These are phyloP conservation scores for Nannochloris sp. DNA, from an alignment of 139 green algal genomes.

Conservation along the genomic window DNA sequence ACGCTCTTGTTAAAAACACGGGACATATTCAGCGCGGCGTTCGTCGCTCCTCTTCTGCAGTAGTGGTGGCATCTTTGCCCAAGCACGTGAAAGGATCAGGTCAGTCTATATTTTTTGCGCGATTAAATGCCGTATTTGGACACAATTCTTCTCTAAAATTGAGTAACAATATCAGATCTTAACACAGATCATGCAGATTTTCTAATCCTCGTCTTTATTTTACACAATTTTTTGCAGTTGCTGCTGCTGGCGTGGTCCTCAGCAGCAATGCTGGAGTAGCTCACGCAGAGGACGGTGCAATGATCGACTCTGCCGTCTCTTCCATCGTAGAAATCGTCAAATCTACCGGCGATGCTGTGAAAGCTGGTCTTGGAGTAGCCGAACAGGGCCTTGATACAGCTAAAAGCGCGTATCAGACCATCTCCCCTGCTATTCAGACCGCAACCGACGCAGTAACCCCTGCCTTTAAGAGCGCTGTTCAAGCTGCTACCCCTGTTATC, in stretches of 20 bases:
- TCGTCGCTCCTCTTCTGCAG: too few relatives aligned
- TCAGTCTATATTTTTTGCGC: too few relatives aligned
- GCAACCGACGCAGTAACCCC: conserved; percentile 35
- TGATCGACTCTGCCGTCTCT: conserved; percentile 12
- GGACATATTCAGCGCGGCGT: too few relatives aligned
- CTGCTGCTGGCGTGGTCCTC: background rate
- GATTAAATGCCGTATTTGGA: too few relatives aligned
- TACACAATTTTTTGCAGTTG: background rate
- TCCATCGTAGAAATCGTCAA: conserved; percentile 15
- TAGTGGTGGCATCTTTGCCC: too few relatives aligned
- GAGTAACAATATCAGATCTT: too few relatives aligned
- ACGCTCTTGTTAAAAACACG: too few relatives aligned
- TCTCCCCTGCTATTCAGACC: conserved; percentile 52
- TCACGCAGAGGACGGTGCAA: background rate
- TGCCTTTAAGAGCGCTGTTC: conserved; percentile 27
- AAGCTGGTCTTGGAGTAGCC: conserved; percentile 22
- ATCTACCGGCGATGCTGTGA: conserved; percentile 15
- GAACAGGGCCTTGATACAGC: conserved; percentile 11
- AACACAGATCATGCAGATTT: background rate
- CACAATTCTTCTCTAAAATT: too few relatives aligned
- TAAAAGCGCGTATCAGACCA: conserved; percentile 13
- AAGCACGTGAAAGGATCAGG: too few relatives aligned
- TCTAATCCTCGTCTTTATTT: too few relatives aligned
- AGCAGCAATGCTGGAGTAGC: conserved; percentile 2
- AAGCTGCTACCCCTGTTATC: conserved; percentile 13